Conservation (phyloP, 805 yeast genomes). For the Ogataea ganodermae region DNA sequence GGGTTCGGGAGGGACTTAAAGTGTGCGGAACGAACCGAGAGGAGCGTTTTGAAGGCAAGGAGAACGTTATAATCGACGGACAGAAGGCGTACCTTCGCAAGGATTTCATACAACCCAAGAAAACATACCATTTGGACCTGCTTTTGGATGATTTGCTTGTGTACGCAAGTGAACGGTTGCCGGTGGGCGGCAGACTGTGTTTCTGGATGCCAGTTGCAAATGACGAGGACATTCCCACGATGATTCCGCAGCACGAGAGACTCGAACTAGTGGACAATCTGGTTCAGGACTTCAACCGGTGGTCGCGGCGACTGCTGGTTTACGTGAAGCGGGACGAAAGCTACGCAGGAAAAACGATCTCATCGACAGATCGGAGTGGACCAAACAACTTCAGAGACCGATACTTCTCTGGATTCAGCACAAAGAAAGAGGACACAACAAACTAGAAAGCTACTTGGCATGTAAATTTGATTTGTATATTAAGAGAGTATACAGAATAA, state of each 20-base stretch:
- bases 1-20: slow-evolving; percentile 92
- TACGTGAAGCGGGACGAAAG: slow-evolving; percentile 63
- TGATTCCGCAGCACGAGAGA: slow-evolving; percentile 76
- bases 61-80: slow-evolving; percentile 73
- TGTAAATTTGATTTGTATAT: slow-evolving; percentile 6
- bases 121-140: slow-evolving; percentile 78
- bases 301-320: slow-evolving; percentile 87
- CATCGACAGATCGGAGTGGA: slow-evolving; percentile 45
- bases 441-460: not conserved
- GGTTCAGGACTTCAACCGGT: slow-evolving; percentile 86
- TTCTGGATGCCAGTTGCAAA: slow-evolving; percentile 99
- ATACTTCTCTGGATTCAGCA: slow-evolving; percentile 70
- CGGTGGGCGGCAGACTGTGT: slow-evolving; percentile 75
- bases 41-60: slow-evolving; percentile 70
- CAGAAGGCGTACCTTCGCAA: slow-evolving; percentile 71
- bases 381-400: slow-evolving; percentile 70
- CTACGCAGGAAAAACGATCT: slow-evolving; percentile 51
- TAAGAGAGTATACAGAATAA: slow-evolving; percentile 8
- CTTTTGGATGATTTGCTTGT: slow-evolving; percentile 75
- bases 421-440: slow-evolving; percentile 6
- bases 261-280: slow-evolving; percentile 71
- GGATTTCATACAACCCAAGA: slow-evolving; percentile 91
- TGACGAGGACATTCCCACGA: slow-evolving; percentile 60
- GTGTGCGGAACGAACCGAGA: slow-evolving; percentile 78
- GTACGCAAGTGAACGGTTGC: slow-evolving; percentile 72